Conservation (phyloP, 805 yeast species). For the Yarrowia yakushimensis region DNA sequence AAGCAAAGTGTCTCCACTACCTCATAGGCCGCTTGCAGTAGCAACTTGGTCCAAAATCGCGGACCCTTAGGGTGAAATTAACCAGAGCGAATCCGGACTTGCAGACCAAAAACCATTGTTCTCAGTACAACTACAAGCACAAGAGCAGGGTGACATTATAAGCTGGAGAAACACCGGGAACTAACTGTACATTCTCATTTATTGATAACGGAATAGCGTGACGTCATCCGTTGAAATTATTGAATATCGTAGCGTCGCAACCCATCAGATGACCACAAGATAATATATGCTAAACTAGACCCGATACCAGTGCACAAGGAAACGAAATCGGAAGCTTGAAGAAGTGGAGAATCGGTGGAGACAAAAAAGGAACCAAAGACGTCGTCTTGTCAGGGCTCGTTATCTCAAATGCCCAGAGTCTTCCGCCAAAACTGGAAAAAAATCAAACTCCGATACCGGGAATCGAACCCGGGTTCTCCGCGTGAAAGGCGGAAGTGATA, state of each 20-base stretch:
- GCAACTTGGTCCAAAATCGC: background rate
- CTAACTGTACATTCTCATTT: no score
- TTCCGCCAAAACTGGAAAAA: no score
- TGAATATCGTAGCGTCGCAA: background rate
- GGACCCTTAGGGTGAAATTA: no score
- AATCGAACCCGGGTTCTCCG: constrained; percentile 25
- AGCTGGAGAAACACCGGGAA: background rate
- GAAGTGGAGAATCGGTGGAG: background rate
- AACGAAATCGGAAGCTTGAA: background rate
- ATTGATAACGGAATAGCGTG: background rate
- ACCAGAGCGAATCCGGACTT: no score
- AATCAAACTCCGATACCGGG: constrained; percentile 24
- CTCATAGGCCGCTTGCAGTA: background rate
- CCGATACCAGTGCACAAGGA: background rate
- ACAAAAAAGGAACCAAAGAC: background rate
- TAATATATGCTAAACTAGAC: background rate
- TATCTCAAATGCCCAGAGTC: no score
- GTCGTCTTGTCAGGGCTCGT: background rate
- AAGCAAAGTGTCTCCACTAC: background rate
- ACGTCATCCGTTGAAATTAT: background rate
- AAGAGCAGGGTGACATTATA: background rate
- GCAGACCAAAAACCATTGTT: background rate
- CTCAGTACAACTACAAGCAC: background rate
- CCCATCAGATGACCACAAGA: background rate
- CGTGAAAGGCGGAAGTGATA: constrained; percentile 25